Evolutionary conservation across 192 early-diverging fungal species (phyloP).

Genomic region (Phlyctochytrium bullatum): DNA sequence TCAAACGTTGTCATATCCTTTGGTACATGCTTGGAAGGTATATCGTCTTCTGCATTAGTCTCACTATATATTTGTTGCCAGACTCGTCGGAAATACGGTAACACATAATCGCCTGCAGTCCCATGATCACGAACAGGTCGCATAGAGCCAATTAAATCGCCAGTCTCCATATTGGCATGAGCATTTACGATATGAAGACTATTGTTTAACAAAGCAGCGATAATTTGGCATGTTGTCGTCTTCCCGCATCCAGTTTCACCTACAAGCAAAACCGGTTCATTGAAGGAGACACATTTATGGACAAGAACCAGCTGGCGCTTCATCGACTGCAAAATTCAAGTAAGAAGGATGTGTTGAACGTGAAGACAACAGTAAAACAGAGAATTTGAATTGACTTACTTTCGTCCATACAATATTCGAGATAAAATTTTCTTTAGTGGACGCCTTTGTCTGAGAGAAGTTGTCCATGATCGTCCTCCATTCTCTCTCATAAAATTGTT

Average conservation of each 20-base stretch:
- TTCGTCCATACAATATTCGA: conserved; percentile 86
- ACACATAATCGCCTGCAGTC: too few species aligned
- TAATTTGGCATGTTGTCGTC: conserved; percentile 95
- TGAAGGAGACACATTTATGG: conserved; percentile 69
- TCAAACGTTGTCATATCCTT: too few species aligned
- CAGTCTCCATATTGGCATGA: conserved; percentile 93
- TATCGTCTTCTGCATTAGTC: too few species aligned
- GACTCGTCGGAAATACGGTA: too few species aligned
- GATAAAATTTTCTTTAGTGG: too few species aligned
- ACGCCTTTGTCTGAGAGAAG: conserved; percentile 1
- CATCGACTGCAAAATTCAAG: conserved; percentile 59
- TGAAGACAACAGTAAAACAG: neutral
- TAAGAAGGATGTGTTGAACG: neutral
- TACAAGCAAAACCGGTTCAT: conserved; percentile 91
- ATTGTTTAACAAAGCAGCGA: conserved; percentile 62
- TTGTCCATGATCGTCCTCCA: conserved; percentile 31
- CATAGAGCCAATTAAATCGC: conserved; percentile 92
- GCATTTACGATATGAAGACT: conserved; percentile 90
- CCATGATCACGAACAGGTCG: conserved; percentile 88
- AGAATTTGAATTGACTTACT: conserved; percentile 7
- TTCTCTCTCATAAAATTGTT: conserved; percentile 63
- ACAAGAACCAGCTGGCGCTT: conserved; percentile 84
- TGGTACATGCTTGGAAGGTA: too few species aligned
- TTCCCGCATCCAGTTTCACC: conserved; percentile 99
- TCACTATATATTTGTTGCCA: too few species aligned